Evolutionary conservation across 345 rosid species (phyloP).

Genomic region (Hypericum androsaemum): DNA sequence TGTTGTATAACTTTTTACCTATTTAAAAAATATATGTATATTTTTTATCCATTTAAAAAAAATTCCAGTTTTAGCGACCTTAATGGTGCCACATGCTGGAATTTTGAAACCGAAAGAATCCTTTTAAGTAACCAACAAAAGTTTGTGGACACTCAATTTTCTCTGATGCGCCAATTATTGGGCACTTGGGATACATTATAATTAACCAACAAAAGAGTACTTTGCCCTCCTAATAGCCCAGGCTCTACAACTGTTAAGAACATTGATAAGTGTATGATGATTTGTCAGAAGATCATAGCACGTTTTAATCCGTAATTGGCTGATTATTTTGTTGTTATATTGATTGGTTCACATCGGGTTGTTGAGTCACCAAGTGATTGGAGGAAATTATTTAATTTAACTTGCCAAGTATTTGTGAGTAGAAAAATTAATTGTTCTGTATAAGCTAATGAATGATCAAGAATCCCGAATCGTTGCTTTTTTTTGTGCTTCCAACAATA

Average conservation of each 20-base stretch:
- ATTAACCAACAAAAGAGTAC: constrained; percentile 8
- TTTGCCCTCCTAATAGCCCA: too few species aligned
- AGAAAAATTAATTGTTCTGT: not conserved
- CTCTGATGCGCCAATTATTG: constrained; percentile 15
- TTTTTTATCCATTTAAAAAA: too few species aligned
- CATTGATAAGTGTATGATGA: too few species aligned
- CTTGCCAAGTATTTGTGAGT: too few species aligned
- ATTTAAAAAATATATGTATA: too few species aligned
- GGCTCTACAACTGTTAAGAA: too few species aligned
- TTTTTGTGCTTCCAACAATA: constrained; percentile 12
- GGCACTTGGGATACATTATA: too few species aligned
- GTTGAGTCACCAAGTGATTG: not conserved
- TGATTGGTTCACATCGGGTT: not conserved
- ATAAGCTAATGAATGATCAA: not conserved
- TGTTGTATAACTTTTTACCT: too few species aligned
- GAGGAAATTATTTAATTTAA: not conserved
- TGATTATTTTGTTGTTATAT: too few species aligned
- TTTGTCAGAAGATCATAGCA: too few species aligned
- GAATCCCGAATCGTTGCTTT: not conserved
- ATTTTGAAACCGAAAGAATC: constrained; percentile 14
- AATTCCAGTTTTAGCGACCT: too few species aligned
- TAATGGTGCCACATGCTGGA: constrained; percentile 18
- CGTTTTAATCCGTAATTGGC: too few species aligned
- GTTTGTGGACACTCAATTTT: not conserved
- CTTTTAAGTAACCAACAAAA: constrained; percentile 12